Conservation (phyloP, 129 eudicot species). For the Artemisia annua region DNA sequence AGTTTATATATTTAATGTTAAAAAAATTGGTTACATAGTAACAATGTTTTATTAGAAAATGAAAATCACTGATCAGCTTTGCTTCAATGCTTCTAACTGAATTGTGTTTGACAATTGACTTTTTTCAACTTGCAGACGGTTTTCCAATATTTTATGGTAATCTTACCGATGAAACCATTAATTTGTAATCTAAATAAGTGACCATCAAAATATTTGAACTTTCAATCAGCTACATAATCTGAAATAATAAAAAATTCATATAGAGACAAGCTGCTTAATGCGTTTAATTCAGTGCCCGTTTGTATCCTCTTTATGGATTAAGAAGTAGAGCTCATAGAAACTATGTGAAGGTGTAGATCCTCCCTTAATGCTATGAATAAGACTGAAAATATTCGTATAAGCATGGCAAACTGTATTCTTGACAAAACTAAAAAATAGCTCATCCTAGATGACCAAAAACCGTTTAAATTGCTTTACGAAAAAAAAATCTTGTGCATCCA, state of each 20-base stretch:
- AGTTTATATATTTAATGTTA: not conserved
- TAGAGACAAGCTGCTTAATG: not conserved
- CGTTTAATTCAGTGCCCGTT: too few species aligned
- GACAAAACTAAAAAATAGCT: too few species aligned
- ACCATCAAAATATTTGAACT: not conserved
- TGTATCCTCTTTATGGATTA: too few species aligned
- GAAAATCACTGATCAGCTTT: not conserved
- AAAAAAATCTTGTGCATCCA: not conserved
- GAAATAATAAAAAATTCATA: not conserved
- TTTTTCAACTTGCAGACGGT: constrained; percentile 4
- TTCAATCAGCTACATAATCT: too few species aligned
- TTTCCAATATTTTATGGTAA: constrained; percentile 8
- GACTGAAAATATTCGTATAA: too few species aligned
- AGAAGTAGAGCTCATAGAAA: too few species aligned
- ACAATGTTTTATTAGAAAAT: not conserved
- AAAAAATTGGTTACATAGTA: not conserved
- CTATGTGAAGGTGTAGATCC: too few species aligned
- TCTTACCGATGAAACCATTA: not conserved
- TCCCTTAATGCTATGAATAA: too few species aligned
- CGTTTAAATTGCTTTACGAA: too few species aligned
- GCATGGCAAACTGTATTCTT: too few species aligned
- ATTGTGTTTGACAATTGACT: not conserved
- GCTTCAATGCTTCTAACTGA: not conserved
- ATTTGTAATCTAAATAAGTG: not conserved
- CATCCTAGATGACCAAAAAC: too few species aligned